Base-by-base conservation (phyloP, 208 protist species). In the Leishmania turanica region DNA sequence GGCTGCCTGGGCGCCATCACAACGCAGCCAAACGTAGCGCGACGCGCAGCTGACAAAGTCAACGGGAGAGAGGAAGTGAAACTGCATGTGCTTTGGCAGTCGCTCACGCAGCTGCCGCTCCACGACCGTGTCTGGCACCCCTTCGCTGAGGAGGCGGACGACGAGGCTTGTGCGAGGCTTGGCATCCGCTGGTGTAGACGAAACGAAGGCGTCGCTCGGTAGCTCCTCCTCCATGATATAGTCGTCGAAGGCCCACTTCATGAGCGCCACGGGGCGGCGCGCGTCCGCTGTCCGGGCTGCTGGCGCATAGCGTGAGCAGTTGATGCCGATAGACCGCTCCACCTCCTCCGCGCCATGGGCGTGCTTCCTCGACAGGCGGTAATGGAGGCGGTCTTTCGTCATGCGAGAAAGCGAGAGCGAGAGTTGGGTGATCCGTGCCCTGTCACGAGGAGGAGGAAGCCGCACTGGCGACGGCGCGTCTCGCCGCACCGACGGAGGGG, bases 231-330 rank as follows among this genome's bases (percentile, higher is more conserved):
- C 86, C 37, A 97, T 89, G 62, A 93, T 79, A 72, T 89, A 93
- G 77, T 97, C 94, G 70, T 97, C 94, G 80, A 96, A 97, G 21
- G 94, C 86, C 92, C 94, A 97, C 84, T 97, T 97, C 77, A 97
- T 83, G 37, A 97, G 83, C 2, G 87, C 94, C 19, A 85, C 84
- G 3, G 92, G 85, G 1, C 94, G 88, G 76, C 74, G 66, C 34
- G 31, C 71, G n/a, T 78, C 64, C 37, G 73, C 79, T 24, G 8
- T 34, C 5, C 65, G 8, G 60, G 53, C 37, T 70, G 60, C 34
- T 53, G 47, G 19, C n/a, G 54, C 24, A 51, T 51, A 70, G 9
- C 73, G 56, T 21, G 73, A 75, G 70, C 54, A 75, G 66, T 90
- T 95, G 79, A 97, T 94, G 51, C 94, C 94, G 79, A 96, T 89